Base-by-base conservation (phyloP, 768 basidiomycete species). In the Omphalotus guepiniiformis region DNA sequence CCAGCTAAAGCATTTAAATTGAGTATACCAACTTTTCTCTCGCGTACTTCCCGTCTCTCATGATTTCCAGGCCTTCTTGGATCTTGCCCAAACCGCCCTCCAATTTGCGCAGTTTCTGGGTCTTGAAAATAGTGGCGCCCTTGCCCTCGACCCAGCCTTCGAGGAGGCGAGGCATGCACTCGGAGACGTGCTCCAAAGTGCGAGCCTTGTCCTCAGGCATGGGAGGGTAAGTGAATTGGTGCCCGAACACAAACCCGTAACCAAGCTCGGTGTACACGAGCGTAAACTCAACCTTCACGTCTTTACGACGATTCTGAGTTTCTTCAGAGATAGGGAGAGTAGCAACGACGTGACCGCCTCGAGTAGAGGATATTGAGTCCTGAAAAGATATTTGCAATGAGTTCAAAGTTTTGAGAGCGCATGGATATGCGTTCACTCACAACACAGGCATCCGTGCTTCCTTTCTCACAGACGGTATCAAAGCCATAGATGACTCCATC, bases 21-120 rank as follows among this genome's bases (percentile, higher is more conserved):
- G n/a, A n/a, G n/a, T 46, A 46, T 3, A 46, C 44, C 15, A 46
- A 22, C 25, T 46, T 46, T 27, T 46, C 44, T n/a, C 44, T 35
- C 11, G 34, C 44, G 18, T 46, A 46, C 21, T 37, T 46, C 4
- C 44, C 44, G 28, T 35, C 44, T 23, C 34, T 46, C 44, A 46
- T 46, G 18, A 46, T 46, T 16, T 46, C 34, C 22, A 46, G 34
- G 3, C 44, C 44, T 7, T 46, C 44, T 2, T 35, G 13, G 23
- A 46, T 46, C 21, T 19, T 46, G 6, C 38, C 44, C 8, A 46
- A 26, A 18, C 44, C 44, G 13, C 44, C 44, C 34, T 35, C 32
- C 44, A 46, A 25, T 9, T 46, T 22, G 13, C 44, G 23, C 35
- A 46, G 23, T 3, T 23, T 21, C 23, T 46, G 44, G 3, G 44